Evolutionary conservation across 768 basidiomycete genomes (phyloP).

Genomic region (Russula abietina): DNA sequence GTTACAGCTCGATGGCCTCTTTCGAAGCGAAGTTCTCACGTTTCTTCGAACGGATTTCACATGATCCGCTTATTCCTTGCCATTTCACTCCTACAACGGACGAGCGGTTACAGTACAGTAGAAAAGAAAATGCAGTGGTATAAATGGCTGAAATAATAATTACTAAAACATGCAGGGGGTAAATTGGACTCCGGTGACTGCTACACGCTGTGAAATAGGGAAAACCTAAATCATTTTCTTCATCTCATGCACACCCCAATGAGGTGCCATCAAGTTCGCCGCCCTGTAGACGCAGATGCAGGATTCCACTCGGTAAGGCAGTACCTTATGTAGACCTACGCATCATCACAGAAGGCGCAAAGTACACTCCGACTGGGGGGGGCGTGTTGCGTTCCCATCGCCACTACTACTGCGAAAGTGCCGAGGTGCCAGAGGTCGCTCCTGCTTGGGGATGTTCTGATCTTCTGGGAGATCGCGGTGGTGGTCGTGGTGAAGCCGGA

Average conservation of each 20-base stretch:
- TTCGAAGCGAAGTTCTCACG: conserved; percentile 11
- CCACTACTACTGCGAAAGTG: conserved; percentile 2
- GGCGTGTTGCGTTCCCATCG: conserved; percentile 5
- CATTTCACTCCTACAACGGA: neutral
- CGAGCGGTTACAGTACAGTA: conserved; percentile 3
- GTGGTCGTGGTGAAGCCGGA: conserved; percentile 30
- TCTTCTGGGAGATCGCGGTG: conserved; percentile 20
- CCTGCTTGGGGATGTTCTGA: conserved; percentile 6
- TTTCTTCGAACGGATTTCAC: neutral
- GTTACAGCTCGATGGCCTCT: neutral
- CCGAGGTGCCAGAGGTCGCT: conserved; percentile 1
- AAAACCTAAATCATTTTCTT: neutral
- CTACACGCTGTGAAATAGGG: conserved; percentile 12
- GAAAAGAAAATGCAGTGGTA: conserved; percentile 16
- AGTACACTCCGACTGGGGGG: neutral
- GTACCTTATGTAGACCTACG: conserved; percentile 5
- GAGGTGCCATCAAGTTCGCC: conserved; percentile 4
- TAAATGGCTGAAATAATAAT: conserved; percentile 24
- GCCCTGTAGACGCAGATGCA: neutral
- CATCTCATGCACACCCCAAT: conserved; percentile 10
- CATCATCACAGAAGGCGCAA: conserved; percentile 11
- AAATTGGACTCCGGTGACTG: conserved; percentile 22
- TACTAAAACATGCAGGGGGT: conserved; percentile 24
- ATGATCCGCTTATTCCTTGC: neutral
- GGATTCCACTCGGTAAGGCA: neutral